Conservation (phyloP, 768 basidiomycete species). For the Kwoniella europaea region DNA sequence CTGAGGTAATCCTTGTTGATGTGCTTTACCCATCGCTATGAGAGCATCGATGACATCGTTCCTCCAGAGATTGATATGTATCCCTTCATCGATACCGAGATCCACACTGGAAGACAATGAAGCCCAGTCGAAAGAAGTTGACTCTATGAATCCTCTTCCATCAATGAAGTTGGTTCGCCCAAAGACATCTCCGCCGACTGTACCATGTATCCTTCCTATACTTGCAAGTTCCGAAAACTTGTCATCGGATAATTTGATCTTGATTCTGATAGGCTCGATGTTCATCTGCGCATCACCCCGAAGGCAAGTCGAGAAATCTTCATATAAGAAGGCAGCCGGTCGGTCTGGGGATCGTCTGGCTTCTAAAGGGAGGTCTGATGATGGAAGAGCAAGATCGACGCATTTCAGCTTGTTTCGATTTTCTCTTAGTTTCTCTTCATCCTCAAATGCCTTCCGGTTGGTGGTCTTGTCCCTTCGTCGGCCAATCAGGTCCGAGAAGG, state of each 20-base stretch:
- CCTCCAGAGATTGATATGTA: conserved; percentile 74
- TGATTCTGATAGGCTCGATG: conserved; percentile 40
- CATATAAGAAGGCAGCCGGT: conserved; percentile 24
- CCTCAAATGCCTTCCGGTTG: conserved; percentile 34
- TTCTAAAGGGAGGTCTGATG: conserved; percentile 36
- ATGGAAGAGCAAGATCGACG: conserved; percentile 33
- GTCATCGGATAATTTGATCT: conserved; percentile 33
- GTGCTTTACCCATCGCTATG: conserved; percentile 61
- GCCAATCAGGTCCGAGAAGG: conserved; percentile 39
- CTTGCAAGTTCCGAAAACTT: conserved; percentile 35
- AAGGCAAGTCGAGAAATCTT: conserved; percentile 43
- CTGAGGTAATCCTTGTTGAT: conserved; percentile 46
- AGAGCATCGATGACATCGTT: conserved; percentile 66
- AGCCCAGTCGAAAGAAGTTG: conserved; percentile 26
- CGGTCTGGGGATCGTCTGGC: conserved; percentile 19
- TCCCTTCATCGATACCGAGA: conserved; percentile 64
- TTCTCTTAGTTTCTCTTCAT: conserved; percentile 37
- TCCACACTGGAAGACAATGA: conserved; percentile 59
- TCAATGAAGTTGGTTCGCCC: conserved; percentile 23
- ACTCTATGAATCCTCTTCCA: conserved; percentile 16
- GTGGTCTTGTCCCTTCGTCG: conserved; percentile 31
- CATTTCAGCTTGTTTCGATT: conserved; percentile 22
- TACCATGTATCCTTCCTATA: conserved; percentile 38
- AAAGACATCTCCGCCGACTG: conserved; percentile 33
- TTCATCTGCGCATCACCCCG: conserved; percentile 23